phyloP scores from a whole-genome alignment of 495 filamentous ascomycete species.

The Aspergillus cristatus region DNA sequence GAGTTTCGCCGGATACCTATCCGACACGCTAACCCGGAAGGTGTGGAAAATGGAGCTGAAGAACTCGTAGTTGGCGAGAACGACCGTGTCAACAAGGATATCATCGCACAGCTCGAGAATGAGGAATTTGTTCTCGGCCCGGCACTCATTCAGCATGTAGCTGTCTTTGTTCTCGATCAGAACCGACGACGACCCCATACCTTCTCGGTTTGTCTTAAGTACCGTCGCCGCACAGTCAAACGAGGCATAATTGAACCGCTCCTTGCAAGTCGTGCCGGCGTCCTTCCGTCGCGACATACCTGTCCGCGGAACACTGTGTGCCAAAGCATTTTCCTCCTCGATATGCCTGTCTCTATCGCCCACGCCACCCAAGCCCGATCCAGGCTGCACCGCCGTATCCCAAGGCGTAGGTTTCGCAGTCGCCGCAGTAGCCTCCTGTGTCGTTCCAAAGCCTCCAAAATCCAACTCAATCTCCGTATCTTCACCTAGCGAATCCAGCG shows the following conservation, averaged over 20 bases:
- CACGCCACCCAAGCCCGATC: constrained; percentile 11
- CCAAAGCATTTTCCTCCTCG: constrained; percentile 7
- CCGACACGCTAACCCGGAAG: constrained; percentile 82
- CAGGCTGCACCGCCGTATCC: constrained; percentile 25
- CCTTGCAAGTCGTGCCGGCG: constrained; percentile 89
- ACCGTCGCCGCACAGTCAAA: constrained; percentile 94
- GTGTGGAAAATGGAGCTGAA: constrained; percentile 93
- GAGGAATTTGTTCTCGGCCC: constrained; percentile 80
- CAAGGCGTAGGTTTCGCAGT: constrained; percentile 28
- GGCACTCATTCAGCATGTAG: constrained; percentile 94
- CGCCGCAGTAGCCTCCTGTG: no score
- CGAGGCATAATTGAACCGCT: constrained; percentile 93
- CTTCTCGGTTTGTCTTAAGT: constrained; percentile 76
- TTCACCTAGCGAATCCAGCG: constrained; percentile 69
- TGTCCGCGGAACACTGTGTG: constrained; percentile 26
- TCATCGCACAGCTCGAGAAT: constrained; percentile 87
- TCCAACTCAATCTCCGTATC: constrained; percentile 87
- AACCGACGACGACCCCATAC: constrained; percentile 76
- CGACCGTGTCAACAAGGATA: constrained; percentile 90
- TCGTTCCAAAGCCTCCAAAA: constrained; percentile 69
- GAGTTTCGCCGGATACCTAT: constrained; percentile 83
- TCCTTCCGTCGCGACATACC: constrained; percentile 63
- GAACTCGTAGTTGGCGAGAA: constrained; percentile 96
- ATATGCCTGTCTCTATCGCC: background rate
- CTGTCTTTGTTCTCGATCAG: constrained; percentile 95